A percentile compares a stretch with the other conserved stretches of the same genome.
These are phyloP conservation scores for Claviceps humidiphila DNA, from an alignment of 2,329 filamentous ascomycete species.

Conservation along the genomic window DNA sequence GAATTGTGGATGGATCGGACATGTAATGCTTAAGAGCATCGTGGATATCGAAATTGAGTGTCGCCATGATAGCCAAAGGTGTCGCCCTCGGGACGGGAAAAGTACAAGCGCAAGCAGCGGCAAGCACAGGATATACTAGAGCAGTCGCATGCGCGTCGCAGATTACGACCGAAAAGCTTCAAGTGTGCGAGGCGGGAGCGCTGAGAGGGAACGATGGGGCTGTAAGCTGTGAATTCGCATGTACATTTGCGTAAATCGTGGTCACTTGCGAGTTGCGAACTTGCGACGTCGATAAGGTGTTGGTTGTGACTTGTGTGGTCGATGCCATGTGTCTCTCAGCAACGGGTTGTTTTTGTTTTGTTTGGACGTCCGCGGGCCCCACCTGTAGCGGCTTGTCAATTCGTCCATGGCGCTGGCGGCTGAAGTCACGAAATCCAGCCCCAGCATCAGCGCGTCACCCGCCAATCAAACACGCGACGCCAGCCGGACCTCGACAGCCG, in stretches of 20 bases:
- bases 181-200: neutral
- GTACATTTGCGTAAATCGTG: neutral
- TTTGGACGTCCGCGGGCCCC: conserved; percentile 10
- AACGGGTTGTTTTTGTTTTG: conserved; percentile 22
- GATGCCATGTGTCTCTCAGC: conserved; percentile 9
- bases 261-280: neutral
- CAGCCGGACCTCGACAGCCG: neutral
- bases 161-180: neutral
- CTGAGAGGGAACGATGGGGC: neutral
- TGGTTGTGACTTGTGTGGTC: neutral
- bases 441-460: conserved; percentile 2
- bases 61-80: conserved; percentile 42
- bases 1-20: conserved; percentile 73
- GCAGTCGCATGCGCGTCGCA: neutral
- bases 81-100: conserved; percentile 10
- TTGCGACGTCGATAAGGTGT: neutral
- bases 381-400: neutral
- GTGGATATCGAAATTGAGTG: conserved; percentile 87
- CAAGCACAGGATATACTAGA: neutral
- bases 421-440: neutral
- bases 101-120: neutral
- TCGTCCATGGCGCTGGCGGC: neutral
- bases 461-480: conserved; percentile 1
- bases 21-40: conserved; percentile 94
- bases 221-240: neutral